Percentiles rank a stretch among this genome's conserved stretches.
phyloP scores from a whole-genome alignment of 2,329 filamentous ascomycete species.

The Colletotrichum tropicicola region DNA sequence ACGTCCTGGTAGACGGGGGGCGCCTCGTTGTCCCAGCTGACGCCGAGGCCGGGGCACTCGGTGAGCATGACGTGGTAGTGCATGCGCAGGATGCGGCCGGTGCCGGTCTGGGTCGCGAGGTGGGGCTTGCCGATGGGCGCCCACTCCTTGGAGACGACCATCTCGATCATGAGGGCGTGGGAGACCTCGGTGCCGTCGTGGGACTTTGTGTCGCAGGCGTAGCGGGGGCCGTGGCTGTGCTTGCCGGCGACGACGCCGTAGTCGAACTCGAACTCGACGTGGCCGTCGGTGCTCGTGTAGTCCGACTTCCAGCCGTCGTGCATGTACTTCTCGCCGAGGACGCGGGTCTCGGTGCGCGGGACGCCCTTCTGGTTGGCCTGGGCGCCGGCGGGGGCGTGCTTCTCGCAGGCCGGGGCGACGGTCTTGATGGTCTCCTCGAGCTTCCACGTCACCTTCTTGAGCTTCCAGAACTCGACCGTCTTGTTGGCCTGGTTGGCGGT shows the following conservation, averaged over 20 bases:
- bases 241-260: constrained; percentile 60
- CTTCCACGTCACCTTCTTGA: constrained; percentile 92
- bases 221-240: constrained; percentile 62
- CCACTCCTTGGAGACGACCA: constrained; percentile 95
- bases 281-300: constrained; percentile 61
- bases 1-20: constrained; percentile 95
- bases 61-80: constrained; percentile 87
- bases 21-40: constrained; percentile 96
- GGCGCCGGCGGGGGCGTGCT: constrained; percentile 70
- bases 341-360: constrained; percentile 77
- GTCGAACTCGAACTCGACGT: constrained; percentile 83
- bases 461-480: constrained; percentile 82
- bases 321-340: constrained; percentile 83
- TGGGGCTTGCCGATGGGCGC: constrained; percentile 73
- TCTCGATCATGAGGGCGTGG: constrained; percentile 88
- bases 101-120: constrained; percentile 84
- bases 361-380: constrained; percentile 66
- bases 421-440: constrained; percentile 88
- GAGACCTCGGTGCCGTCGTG: constrained; percentile 79
- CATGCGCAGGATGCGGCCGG: constrained; percentile 90
- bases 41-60: constrained; percentile 84
- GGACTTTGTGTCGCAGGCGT: constrained; percentile 81
- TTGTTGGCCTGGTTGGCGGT: constrained; percentile 73
- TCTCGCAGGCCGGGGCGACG: constrained; percentile 80
- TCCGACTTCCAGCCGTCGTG: constrained; percentile 90